Conservation (phyloP, 495 filamentous ascomycete genomes). For the Hypoxylon rickii region DNA sequence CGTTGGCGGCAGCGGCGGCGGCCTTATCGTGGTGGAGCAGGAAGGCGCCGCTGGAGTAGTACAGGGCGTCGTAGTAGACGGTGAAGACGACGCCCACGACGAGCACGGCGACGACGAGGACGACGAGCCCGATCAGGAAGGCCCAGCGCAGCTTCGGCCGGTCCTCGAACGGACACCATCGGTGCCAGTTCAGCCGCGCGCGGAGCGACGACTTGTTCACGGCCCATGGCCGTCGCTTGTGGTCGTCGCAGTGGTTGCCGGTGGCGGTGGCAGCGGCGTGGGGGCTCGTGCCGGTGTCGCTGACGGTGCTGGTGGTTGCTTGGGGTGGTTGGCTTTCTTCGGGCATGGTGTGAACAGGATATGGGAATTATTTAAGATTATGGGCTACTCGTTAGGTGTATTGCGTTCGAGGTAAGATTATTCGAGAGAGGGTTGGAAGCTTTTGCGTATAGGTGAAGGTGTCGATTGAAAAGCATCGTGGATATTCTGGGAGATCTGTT, state of each 20-base stretch:
- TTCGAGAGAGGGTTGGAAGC: no score
- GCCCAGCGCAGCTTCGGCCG: constrained; percentile 30
- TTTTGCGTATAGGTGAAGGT: no score
- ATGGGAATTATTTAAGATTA: background rate
- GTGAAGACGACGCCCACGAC: constrained; percentile 29
- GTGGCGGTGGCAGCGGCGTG: background rate
- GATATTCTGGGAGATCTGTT: no score
- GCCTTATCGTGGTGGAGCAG: constrained; percentile 15
- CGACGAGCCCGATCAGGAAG: constrained; percentile 26
- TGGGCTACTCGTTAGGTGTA: no score
- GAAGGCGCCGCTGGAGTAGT: constrained; percentile 32
- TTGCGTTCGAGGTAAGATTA: no score
- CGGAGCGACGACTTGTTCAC: constrained; percentile 1
- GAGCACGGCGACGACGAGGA: constrained; percentile 23
- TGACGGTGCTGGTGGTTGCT: background rate
- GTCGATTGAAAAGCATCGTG: no score
- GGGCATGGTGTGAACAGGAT: background rate
- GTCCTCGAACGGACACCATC: constrained; percentile 26
- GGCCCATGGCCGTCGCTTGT: constrained; percentile 13
- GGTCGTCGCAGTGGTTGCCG: constrained; percentile 19
- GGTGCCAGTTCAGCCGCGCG: constrained; percentile 26
- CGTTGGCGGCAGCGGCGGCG: background rate
- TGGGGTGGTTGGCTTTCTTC: background rate
- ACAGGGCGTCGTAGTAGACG: constrained; percentile 31
- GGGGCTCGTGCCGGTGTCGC: background rate